Conservation (phyloP, 2,329 filamentous ascomycete genomes). For the Apiospora arundinis region DNA sequence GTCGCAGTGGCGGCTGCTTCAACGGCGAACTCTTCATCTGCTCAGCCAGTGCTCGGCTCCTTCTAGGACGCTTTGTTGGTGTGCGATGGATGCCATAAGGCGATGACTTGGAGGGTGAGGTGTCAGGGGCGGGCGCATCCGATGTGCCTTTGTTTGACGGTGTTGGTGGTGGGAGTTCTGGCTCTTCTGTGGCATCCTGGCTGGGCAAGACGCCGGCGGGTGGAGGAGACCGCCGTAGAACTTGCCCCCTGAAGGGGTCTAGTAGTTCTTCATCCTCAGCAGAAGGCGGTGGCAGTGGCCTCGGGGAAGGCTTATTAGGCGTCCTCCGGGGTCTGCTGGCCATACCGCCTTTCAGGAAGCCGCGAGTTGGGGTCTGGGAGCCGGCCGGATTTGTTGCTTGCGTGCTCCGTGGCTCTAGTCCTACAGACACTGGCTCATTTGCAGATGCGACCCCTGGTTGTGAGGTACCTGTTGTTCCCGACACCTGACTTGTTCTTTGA, state of each 20-base stretch:
- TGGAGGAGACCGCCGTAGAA: conserved; percentile 44
- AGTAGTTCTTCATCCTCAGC: conserved; percentile 51
- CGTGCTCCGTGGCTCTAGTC: neutral
- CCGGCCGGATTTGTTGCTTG: neutral
- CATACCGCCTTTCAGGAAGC: conserved; percentile 32
- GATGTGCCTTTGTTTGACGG: conserved; percentile 54
- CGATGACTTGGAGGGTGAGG: conserved; percentile 48
- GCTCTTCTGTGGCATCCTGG: conserved; percentile 53
- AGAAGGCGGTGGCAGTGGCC: conserved; percentile 54
- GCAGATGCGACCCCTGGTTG: conserved; percentile 23
- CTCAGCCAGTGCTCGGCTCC: conserved; percentile 46
- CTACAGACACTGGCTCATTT: neutral
- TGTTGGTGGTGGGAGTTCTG: conserved; percentile 65
- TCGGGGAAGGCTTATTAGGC: conserved; percentile 49
- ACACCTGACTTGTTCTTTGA: conserved; percentile 38
- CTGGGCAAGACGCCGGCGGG: conserved; percentile 42
- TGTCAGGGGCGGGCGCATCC: conserved; percentile 53
- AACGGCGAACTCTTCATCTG: conserved; percentile 55
- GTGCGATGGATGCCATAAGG: conserved; percentile 66
- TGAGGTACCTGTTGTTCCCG: conserved; percentile 30
- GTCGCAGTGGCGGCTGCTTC: conserved; percentile 49
- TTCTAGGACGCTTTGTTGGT: conserved; percentile 56
- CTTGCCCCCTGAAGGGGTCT: conserved; percentile 48
- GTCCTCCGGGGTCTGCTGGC: conserved; percentile 47
- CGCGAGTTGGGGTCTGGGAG: conserved; percentile 25